phyloP scores from a whole-genome alignment of 805 yeast species.

The Wickerhamomyces canadensis region DNA sequence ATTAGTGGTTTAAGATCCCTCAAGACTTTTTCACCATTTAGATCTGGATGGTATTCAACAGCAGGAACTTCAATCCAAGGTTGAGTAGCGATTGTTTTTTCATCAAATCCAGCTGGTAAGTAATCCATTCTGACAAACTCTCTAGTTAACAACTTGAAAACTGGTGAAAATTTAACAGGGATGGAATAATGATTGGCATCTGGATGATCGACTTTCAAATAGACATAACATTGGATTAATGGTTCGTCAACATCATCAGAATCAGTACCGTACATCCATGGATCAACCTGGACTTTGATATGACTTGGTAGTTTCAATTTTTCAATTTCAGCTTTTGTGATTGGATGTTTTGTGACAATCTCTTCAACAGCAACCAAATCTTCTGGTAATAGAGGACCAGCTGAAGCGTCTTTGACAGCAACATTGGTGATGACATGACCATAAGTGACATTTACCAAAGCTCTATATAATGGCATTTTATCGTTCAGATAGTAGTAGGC shows the following conservation, averaged over 20 bases:
- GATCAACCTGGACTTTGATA: slow-evolving; percentile 54
- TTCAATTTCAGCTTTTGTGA: slow-evolving; percentile 56
- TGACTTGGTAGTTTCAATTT: slow-evolving; percentile 57
- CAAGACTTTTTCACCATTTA: slow-evolving; percentile 42
- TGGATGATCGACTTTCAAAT: slow-evolving; percentile 60
- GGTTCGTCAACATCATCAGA: slow-evolving; percentile 44
- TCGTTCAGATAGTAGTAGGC: slow-evolving; percentile 58
- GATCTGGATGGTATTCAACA: slow-evolving; percentile 71
- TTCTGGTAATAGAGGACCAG: slow-evolving; percentile 69
- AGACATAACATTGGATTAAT: slow-evolving; percentile 71
- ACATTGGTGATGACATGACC: slow-evolving; percentile 57
- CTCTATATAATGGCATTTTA: slow-evolving; percentile 54
- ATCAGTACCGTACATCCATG: slow-evolving; percentile 86
- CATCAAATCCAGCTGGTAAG: slow-evolving; percentile 69
- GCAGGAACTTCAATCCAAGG: slow-evolving; percentile 57
- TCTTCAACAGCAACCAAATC: slow-evolving; percentile 53
- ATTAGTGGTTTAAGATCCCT: slow-evolving; percentile 68
- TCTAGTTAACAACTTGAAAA: slow-evolving; percentile 54
- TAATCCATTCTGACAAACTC: slow-evolving; percentile 68
- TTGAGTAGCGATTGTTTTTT: slow-evolving; percentile 42
- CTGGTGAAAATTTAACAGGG: slow-evolving; percentile 71
- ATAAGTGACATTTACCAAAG: slow-evolving; percentile 59
- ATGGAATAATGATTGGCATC: slow-evolving; percentile 73
- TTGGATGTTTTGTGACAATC: slow-evolving; percentile 46
- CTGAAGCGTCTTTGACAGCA: slow-evolving; percentile 51